Percentiles rank a stretch among this genome's conserved stretches.
Conservation (phyloP, 352 stramenopile genomes). For the Globisporangium barbulae region DNA sequence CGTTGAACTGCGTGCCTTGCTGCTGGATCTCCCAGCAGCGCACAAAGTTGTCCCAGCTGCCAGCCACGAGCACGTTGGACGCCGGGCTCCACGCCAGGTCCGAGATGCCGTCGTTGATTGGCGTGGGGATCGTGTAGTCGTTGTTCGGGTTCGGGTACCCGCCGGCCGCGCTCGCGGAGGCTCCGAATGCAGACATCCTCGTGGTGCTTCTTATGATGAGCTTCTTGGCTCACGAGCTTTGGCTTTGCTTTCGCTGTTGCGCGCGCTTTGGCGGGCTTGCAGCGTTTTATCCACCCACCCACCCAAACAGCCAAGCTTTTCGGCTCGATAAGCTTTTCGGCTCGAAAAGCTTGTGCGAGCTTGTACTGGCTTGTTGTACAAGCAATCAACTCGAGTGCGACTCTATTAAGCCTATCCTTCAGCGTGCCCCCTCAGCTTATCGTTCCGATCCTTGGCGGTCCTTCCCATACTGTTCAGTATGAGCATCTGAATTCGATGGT, state of each 20-base stretch:
- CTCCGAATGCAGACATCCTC: constrained; percentile 43
- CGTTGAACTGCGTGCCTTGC: constrained; percentile 65
- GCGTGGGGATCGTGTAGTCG: constrained; percentile 70
- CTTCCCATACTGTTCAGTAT: too few species aligned
- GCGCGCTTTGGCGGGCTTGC: neutral
- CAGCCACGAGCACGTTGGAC: constrained; percentile 69
- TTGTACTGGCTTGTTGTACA: too few species aligned
- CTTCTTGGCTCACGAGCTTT: neutral
- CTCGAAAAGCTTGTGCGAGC: too few species aligned
- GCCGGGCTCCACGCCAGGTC: constrained; percentile 75
- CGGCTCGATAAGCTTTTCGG: too few species aligned
- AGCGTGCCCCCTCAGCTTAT: too few species aligned
- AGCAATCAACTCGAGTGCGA: too few species aligned
- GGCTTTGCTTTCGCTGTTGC: constrained; percentile 2
- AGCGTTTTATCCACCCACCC: too few species aligned
- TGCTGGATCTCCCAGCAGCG: constrained; percentile 85
- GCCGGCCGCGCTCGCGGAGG: constrained; percentile 35
- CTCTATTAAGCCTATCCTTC: too few species aligned
- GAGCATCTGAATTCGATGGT: too few species aligned
- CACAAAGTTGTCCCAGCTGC: constrained; percentile 83
- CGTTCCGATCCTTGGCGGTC: too few species aligned
- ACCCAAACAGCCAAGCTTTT: too few species aligned
- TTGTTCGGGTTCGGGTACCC: constrained; percentile 72
- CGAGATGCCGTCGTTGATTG: constrained; percentile 69
- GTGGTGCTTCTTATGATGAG: neutral